Percentiles rank a stretch among this genome's conserved stretches.
phyloP scores from a whole-genome alignment of 139 green algal species.

The Astrephomene gubernaculifera region DNA sequence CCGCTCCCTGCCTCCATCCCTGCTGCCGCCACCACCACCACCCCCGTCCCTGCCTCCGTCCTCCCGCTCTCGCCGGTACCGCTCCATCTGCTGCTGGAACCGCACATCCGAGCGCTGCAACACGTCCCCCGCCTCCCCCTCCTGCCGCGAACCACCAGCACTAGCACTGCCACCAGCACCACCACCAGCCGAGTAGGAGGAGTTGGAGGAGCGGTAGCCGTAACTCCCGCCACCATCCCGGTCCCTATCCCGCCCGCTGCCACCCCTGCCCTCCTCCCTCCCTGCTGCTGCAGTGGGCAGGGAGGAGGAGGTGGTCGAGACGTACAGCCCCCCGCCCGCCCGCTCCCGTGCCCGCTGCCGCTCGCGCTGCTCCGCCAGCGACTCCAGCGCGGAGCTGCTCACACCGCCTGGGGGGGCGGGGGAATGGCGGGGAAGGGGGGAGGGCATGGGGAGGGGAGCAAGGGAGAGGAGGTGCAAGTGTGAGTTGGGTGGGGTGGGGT shows the following conservation, averaged over 20 bases:
- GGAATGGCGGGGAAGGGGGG: slow-evolving; percentile 32
- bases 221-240: background rate
- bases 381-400: slow-evolving; percentile 42
- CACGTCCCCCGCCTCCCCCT: background rate
- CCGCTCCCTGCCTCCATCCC: slow-evolving; percentile 1
- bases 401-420: slow-evolving; percentile 43
- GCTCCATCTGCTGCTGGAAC: slow-evolving; percentile 29
- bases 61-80: background rate
- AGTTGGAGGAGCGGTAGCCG: too few relatives aligned
- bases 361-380: slow-evolving; percentile 36
- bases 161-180: too few relatives aligned
- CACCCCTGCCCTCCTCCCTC: background rate
- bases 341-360: slow-evolving; percentile 47
- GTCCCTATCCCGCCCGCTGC: background rate
- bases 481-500: too few relatives aligned
- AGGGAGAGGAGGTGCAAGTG: too few relatives aligned
- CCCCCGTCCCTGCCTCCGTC: background rate
- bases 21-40: background rate
- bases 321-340: slow-evolving; percentile 52
- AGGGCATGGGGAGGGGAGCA: background rate
- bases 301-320: slow-evolving; percentile 41
- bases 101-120: slow-evolving; percentile 1
- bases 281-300: background rate
- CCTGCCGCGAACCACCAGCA: too few relatives aligned
- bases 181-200: too few relatives aligned